Percentiles rank a stretch among this genome's conserved stretches.
Evolutionary conservation across 306 rosid species (phyloP).

Genomic region (Sicyos baderoa): DNA sequence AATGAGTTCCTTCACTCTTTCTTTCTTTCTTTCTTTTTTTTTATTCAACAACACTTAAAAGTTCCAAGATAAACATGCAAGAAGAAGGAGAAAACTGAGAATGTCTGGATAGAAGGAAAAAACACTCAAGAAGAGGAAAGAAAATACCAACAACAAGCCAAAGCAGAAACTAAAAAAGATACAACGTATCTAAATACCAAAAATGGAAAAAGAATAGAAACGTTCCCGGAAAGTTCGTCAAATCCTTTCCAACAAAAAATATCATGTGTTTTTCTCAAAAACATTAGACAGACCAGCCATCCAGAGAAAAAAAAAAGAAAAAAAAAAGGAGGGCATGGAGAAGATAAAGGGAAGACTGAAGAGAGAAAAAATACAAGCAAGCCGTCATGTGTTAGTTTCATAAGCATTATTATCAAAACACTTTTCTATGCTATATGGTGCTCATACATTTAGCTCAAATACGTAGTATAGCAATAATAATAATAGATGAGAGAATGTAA

Average conservation of each 20-base stretch:
- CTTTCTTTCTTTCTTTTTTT: too few species aligned
- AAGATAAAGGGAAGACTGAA: neutral
- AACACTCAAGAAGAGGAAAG: slow-evolving; percentile 6
- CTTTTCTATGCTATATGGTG: neutral
- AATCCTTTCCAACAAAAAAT: neutral
- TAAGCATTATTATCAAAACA: neutral
- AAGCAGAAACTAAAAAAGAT: neutral
- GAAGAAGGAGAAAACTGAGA: neutral
- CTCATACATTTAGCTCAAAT: slow-evolving; percentile 8
- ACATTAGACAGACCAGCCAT: neutral
- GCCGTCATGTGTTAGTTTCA: neutral
- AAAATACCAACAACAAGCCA: neutral
- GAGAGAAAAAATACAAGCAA: neutral
- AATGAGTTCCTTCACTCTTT: neutral
- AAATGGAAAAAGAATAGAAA: neutral
- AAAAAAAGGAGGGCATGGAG: neutral
- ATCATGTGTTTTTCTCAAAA: neutral
- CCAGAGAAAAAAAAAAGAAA: neutral
- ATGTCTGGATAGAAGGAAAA: slow-evolving; percentile 2
- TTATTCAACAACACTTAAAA: neutral
- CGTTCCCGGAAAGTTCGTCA: neutral
- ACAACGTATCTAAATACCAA: neutral
- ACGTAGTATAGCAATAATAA: slow-evolving; percentile 6
- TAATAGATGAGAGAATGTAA: neutral
- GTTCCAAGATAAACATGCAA: neutral